Conservation (phyloP, 2,329 filamentous ascomycete species). For the Septoria petroselini region DNA sequence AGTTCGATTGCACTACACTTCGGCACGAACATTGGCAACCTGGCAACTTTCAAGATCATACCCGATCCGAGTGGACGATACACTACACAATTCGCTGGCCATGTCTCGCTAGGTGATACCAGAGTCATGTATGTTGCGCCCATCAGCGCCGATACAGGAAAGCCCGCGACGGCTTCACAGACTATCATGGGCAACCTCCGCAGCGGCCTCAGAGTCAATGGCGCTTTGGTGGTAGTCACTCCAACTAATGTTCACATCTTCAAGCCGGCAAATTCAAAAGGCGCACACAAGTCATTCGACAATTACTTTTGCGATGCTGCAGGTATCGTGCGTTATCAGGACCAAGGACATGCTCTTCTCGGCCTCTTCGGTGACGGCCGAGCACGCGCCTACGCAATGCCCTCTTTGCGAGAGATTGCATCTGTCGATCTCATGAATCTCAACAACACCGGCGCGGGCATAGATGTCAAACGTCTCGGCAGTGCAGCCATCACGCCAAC, state of each 20-base stretch:
- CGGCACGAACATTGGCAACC: constrained; percentile 77
- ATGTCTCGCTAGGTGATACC: constrained; percentile 61
- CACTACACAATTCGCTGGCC: constrained; percentile 67
- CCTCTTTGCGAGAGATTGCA: constrained; percentile 79
- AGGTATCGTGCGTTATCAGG: constrained; percentile 67
- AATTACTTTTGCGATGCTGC: constrained; percentile 79
- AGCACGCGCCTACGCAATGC: constrained; percentile 79
- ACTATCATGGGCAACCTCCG: constrained; percentile 71
- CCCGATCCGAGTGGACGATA: constrained; percentile 69
- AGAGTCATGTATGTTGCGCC: constrained; percentile 71
- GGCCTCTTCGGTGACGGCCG: constrained; percentile 81
- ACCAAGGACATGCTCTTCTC: constrained; percentile 72
- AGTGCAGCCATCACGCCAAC: constrained; percentile 69
- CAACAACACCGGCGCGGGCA: constrained; percentile 31
- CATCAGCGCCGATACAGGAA: constrained; percentile 74
- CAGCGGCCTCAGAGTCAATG: constrained; percentile 71
- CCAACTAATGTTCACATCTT: constrained; percentile 77
- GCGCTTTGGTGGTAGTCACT: constrained; percentile 75
- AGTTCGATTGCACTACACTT: constrained; percentile 92
- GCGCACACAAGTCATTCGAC: constrained; percentile 88
- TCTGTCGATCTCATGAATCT: constrained; percentile 61
- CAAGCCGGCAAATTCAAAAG: constrained; percentile 78
- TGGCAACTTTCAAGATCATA: constrained; percentile 86
- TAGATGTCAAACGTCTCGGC: constrained; percentile 70
- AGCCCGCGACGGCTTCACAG: constrained; percentile 71